Evolutionary conservation across 2,329 filamentous ascomycete species (phyloP), one percentile per base, ranked within the genome.

Genomic region (Cladosporium cucumerinum): DNA sequence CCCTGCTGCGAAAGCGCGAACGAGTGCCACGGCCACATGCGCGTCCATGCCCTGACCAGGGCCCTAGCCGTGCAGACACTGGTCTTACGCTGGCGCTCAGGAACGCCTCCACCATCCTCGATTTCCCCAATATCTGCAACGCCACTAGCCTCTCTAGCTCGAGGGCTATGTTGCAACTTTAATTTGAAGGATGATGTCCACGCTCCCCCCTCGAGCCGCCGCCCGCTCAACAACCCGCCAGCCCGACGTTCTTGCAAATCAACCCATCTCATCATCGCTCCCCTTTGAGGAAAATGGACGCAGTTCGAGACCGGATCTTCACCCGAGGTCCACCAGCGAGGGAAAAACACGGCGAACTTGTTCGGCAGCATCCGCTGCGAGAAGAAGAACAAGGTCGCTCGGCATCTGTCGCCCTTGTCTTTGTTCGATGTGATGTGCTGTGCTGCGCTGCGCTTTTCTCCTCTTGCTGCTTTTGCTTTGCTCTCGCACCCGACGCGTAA

Each of bases 21-120:
- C 39, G 34, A 26, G n/a, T 18, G 28, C 18, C 58, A 34, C 28
- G 58, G 23, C 58, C 58, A 36, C 58, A 61, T 61, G 43, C 18
- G n/a, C 21, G 58, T 23, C 43, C 58, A 14, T 51, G 58, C 58
- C 28, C 28, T 5, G 23, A 18, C 58, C 58, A 57, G 54, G 54
- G 54, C 30, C 59, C 39, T 46, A 46, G 39, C 39, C 39, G 39
- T 46, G 39, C 39, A 46, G 39, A 46, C 39, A 46, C 39, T 51
- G 43, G 58, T 61, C 58, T 61, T 46, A 61, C 58, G 46, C 58
- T 61, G 58, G 58, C 58, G 58, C 46, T 21, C 39, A 61, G 58
- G 60, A 54, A 62, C 54, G 32, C 32, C 54, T 57, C 54, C 54
- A 57, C 54, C 21, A 8, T 36, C 11, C 34, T 52, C 28, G 46